Evolutionary conservation across 805 yeast genomes (phyloP).

Genomic region (Nakazawaea laoshanensis): DNA sequence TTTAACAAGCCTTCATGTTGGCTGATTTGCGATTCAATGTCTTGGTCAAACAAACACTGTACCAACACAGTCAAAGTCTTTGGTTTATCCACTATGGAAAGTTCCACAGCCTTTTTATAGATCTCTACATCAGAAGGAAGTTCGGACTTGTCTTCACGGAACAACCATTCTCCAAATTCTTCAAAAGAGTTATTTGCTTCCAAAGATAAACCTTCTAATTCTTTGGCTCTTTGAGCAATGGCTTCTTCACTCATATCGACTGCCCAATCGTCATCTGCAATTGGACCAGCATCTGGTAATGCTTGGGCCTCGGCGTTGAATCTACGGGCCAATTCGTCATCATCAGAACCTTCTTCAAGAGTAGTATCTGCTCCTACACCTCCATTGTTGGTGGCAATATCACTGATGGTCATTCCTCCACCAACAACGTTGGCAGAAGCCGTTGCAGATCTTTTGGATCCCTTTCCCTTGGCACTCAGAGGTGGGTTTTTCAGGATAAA

Average conservation of each 20-base stretch:
- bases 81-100: slow-evolving; percentile 62
- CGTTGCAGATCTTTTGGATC: slow-evolving; percentile 75
- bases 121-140: slow-evolving; percentile 84
- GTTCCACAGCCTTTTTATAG: slow-evolving; percentile 78
- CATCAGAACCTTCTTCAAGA: slow-evolving; percentile 42
- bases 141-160: slow-evolving; percentile 35
- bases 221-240: slow-evolving; percentile 82
- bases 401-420: slow-evolving; percentile 75
- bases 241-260: slow-evolving; percentile 97
- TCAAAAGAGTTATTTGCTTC: slow-evolving; percentile 44
- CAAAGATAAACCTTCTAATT: slow-evolving; percentile 58
- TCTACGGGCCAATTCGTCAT: slow-evolving; percentile 68
- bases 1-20: slow-evolving; percentile 77
- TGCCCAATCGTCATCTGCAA: slow-evolving; percentile 93
- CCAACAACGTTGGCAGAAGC: slow-evolving; percentile 86
- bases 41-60: slow-evolving; percentile 77
- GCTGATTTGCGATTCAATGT: slow-evolving; percentile 62
- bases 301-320: slow-evolving; percentile 80
- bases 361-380: slow-evolving; percentile 20
- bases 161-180: slow-evolving; percentile 86
- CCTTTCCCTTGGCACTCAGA: slow-evolving; percentile 43
- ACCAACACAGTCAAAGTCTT: slow-evolving; percentile 87
- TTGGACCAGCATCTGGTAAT: slow-evolving; percentile 50
- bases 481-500: slow-evolving; percentile 89
- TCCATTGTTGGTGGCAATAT: slow-evolving; percentile 53